Base-by-base conservation (phyloP, 805 yeast species). In the Wickerhamomyces canadensis region DNA sequence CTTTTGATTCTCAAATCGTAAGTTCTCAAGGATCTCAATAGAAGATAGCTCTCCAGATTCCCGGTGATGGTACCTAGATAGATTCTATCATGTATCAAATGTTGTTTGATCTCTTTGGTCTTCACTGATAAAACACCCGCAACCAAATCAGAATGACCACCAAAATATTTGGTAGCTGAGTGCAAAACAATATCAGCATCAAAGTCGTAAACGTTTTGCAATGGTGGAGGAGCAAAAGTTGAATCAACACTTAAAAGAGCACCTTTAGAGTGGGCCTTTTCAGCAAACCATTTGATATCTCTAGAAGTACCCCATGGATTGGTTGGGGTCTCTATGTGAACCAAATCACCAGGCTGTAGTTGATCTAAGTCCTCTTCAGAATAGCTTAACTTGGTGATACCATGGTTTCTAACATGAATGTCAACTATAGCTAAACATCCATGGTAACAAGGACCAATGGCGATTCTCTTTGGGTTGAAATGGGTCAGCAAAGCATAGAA, bases 141-240 rank as follows among this genome's bases (percentile, higher is more conserved):
- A 35, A 89, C 65, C 30, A 88, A 64, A 58, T 89, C 97, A 6
- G 95, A 84, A 61, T 89, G 96, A n/a, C 98, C 97, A 27, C 95
- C 96, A 53, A 87, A 82, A 62, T 82, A 91, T 57, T 89, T 89
- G 1, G 96, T 89, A 1, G 88, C 96, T 1, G 96, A 86, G 59
- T 89, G 96, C 74, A 91, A 66, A n/a, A 91, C 78, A 47, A 87
- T 62, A 58, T 91, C 97, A 22, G 83, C 96, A 33, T 91, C 96
- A 51, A 75, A 81, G 27, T 70, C 69, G 62, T 87, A 86, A 5
- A 95, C 91, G 43, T 86, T 75, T 49, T 78, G 83, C 40, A 88
- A 62, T 14, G 96, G 96, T 12, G 95, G 95, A 16, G 97, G 96
- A 9, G 96, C 97, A 61, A 91, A 85, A 0, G 97, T 91, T 6